phyloP scores from a whole-genome alignment of 768 basidiomycete species.

The Hysterangium stoloniferum region DNA sequence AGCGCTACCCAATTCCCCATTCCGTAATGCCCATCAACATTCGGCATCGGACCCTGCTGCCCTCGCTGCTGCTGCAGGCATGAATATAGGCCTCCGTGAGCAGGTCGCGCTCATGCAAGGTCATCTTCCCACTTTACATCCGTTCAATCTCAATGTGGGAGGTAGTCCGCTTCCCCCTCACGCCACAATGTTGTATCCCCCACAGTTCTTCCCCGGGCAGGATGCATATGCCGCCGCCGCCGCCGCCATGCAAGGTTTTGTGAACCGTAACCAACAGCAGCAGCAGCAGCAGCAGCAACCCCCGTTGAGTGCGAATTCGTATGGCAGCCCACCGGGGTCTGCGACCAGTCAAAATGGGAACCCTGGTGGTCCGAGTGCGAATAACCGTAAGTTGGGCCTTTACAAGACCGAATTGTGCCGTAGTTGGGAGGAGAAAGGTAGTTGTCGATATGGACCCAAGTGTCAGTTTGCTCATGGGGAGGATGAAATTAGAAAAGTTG shows the following conservation, averaged over 20 bases:
- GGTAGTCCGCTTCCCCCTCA: conserved; percentile 25
- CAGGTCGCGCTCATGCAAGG: neutral
- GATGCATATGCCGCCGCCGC: conserved; percentile 50
- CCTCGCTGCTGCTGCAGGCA: conserved; percentile 53
- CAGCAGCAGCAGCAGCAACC: conserved; percentile 16
- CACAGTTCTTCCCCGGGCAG: conserved; percentile 50
- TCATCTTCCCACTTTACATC: conserved; percentile 13
- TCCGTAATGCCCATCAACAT: conserved; percentile 71
- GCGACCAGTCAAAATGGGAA: neutral
- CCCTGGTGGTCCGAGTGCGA: conserved; percentile 65
- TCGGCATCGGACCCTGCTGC: conserved; percentile 72
- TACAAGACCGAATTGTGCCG: conserved; percentile 89
- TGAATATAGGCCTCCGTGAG: conserved; percentile 33
- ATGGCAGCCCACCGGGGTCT: neutral
- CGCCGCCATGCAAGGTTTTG: conserved; percentile 48
- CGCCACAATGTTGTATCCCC: conserved; percentile 53
- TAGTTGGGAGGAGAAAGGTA: conserved; percentile 89
- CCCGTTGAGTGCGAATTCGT: neutral
- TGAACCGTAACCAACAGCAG: conserved; percentile 51
- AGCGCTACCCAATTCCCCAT: conserved; percentile 59
- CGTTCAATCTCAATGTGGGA: conserved; percentile 12
- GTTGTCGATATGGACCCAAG: conserved; percentile 78
- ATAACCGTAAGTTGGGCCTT: conserved; percentile 82
- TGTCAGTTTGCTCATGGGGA: conserved; percentile 94
- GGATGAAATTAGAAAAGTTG: conserved; percentile 76